A percentile compares a stretch with the other conserved stretches of the same genome.
Evolutionary conservation across 2,329 filamentous ascomycete genomes (phyloP).

Genomic region (Aspergillus aculeatinus): DNA sequence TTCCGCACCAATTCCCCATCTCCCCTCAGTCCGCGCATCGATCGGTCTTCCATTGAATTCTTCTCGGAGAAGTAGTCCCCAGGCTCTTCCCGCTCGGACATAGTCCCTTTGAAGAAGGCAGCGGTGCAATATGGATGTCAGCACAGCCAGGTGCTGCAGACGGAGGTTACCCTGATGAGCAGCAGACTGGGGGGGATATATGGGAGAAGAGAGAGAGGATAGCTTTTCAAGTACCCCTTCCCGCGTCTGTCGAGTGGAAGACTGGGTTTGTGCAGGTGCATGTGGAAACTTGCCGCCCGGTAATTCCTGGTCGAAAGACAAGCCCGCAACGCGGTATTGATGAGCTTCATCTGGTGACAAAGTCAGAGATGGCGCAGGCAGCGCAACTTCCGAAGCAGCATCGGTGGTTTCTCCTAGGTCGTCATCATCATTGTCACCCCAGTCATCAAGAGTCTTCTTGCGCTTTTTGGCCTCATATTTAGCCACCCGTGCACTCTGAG

Average conservation of each 20-base stretch:
- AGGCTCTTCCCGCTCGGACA: slow-evolving; percentile 68
- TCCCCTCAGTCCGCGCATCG: slow-evolving; percentile 66
- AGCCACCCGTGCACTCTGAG: slow-evolving; percentile 34
- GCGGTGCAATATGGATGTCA: slow-evolving; percentile 69
- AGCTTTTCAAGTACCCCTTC: slow-evolving; percentile 28
- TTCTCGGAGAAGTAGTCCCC: slow-evolving; percentile 69
- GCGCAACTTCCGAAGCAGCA: slow-evolving; percentile 26
- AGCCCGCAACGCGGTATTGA: slow-evolving; percentile 46
- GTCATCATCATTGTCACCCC: slow-evolving; percentile 26
- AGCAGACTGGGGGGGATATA: slow-evolving; percentile 35
- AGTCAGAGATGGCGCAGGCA: slow-evolving; percentile 25
- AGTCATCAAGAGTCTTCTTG: slow-evolving; percentile 28
- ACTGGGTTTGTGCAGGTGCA: slow-evolving; percentile 23
- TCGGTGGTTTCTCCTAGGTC: slow-evolving; percentile 31
- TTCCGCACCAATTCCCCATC: slow-evolving; percentile 85
- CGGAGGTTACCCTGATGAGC: slow-evolving; percentile 39
- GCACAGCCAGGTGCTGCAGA: slow-evolving; percentile 60
- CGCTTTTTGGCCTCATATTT: slow-evolving; percentile 39
- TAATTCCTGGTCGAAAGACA: slow-evolving; percentile 38
- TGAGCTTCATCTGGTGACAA: slow-evolving; percentile 43
- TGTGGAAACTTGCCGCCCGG: slow-evolving; percentile 46
- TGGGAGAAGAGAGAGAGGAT: slow-evolving; percentile 32
- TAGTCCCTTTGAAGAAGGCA: slow-evolving; percentile 72
- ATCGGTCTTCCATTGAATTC: slow-evolving; percentile 57
- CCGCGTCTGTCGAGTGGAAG: slow-evolving; percentile 12